Evolutionary conservation across 208 protist species (phyloP), one percentile per base, ranked within the genome.

Genomic region (Vickermania ingenoplastis): DNA sequence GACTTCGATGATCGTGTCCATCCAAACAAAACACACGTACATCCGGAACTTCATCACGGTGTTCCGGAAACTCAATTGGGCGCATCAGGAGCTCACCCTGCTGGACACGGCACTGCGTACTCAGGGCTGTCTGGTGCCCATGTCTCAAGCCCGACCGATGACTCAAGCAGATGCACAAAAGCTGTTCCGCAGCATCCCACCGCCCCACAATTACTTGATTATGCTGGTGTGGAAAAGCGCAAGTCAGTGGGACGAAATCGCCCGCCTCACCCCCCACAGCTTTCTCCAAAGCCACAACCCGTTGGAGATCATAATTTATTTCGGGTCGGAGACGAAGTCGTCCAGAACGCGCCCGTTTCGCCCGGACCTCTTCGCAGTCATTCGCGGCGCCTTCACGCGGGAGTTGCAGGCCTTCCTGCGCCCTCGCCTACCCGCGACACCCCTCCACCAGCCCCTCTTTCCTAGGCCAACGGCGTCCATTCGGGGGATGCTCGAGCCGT

Each of bases 401-500:
- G 30, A 17, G 60, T 55, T 4, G 41, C 45, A 17, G 30, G 13
- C 24, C 1, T 65, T 2, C 7, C 31, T 30, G 4, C 5, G 1
- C 61, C 41, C 28, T 41, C 64, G 31, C 25, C 4, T 50, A n/a
- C 26, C 22, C 14, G 21, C n/a, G 14, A 45, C 22, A 23, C 5
- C 1, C 28, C 23, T 13, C 7, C 36, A 55, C 22, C 25, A 53
- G 2, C 62, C 62, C 24, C 30, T 71, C 13, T 60, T 59, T 25
- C 48, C 57, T 1, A 65, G 52, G 13, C 31, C 60, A 26, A 73
- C 56, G 28, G 17, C 14, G 27, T 22, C 17, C n/a, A 57, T 67
- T 0, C 3, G 31, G n/a, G 57, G 29, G 5, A 41, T 62, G 0
- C 36, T 73, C 7, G 53, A 13, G 2, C 48, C 56, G 13, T 67